phyloP scores from a whole-genome alignment of 306 rosid species.

The Castanea crenata region DNA sequence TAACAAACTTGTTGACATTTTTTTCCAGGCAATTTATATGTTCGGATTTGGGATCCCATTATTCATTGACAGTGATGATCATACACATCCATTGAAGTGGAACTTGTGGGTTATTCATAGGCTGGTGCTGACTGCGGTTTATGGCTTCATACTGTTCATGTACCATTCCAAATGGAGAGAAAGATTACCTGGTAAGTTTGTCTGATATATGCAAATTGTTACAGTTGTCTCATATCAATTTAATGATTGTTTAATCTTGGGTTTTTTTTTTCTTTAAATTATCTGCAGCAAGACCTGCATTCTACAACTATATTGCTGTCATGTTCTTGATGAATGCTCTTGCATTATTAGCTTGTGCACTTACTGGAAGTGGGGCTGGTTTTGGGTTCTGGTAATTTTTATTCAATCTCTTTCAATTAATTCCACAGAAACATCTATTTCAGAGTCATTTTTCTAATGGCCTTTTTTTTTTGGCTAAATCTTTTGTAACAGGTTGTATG shows the following conservation, averaged over 20 bases:
- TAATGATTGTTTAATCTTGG: slow-evolving; percentile 20
- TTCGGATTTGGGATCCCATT: slow-evolving; percentile 81
- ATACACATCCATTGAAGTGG: slow-evolving; percentile 61
- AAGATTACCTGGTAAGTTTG: slow-evolving; percentile 73
- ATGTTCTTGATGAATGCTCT: slow-evolving; percentile 67
- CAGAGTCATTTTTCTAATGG: slow-evolving; percentile 11
- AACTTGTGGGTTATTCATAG: slow-evolving; percentile 84
- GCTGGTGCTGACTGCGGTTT: slow-evolving; percentile 63
- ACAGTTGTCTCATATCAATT: slow-evolving; percentile 8
- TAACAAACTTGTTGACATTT: not conserved
- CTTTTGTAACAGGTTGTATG: slow-evolving; percentile 63
- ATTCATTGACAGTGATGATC: slow-evolving; percentile 50
- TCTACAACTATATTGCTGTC: slow-evolving; percentile 70
- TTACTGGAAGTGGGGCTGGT: slow-evolving; percentile 71
- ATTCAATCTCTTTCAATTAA: not conserved
- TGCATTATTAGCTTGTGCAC: slow-evolving; percentile 64
- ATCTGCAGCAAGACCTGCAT: slow-evolving; percentile 89
- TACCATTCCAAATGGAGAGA: slow-evolving; percentile 94
- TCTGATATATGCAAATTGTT: not conserved
- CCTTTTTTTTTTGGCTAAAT: slow-evolving; percentile 2
- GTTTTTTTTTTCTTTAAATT: not conserved
- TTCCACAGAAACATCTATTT: not conserved
- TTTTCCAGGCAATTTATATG: slow-evolving; percentile 69
- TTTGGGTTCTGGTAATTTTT: slow-evolving; percentile 76
- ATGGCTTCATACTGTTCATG: slow-evolving; percentile 73